Percentiles rank a stretch among this genome's conserved stretches.
Conservation (phyloP, 2,329 filamentous ascomycete genomes). For the Trichoderma asperellum region DNA sequence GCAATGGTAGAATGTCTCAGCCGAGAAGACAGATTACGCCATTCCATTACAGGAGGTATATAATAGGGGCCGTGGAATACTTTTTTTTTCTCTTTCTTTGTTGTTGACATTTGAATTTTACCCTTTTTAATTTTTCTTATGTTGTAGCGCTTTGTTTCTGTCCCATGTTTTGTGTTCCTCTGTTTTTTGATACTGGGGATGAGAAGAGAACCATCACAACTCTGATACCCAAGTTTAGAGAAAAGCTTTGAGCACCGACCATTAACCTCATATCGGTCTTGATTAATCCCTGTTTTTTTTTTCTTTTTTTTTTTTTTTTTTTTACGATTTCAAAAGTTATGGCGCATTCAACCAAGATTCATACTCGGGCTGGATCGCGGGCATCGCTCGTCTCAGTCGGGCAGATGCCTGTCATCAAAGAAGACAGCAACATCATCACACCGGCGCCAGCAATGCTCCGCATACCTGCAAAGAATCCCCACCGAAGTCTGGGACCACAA, state of each 20-base stretch:
- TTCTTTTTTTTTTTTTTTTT: too few relatives aligned
- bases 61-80: background rate
- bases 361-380: conserved; percentile 29
- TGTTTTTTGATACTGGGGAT: background rate
- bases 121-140: background rate
- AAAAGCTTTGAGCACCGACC: background rate
- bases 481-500: conserved; percentile 32
- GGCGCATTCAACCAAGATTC: conserved; percentile 17
- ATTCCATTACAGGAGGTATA: background rate
- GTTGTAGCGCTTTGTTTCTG: background rate
- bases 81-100: background rate
- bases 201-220: background rate
- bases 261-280: background rate
- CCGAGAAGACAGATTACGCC: background rate
- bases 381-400: conserved; percentile 37
- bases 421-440: conserved; percentile 37
- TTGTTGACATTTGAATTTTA: background rate
- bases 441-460: conserved; percentile 37
- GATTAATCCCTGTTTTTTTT: background rate
- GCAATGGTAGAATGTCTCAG: background rate
- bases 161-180: background rate
- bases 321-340: background rate
- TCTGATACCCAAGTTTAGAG: background rate
- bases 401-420: conserved; percentile 45
- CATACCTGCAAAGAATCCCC: conserved; percentile 39